phyloP scores from a whole-genome alignment of 176 grass and related monocot species.

The Carex littledalei region DNA sequence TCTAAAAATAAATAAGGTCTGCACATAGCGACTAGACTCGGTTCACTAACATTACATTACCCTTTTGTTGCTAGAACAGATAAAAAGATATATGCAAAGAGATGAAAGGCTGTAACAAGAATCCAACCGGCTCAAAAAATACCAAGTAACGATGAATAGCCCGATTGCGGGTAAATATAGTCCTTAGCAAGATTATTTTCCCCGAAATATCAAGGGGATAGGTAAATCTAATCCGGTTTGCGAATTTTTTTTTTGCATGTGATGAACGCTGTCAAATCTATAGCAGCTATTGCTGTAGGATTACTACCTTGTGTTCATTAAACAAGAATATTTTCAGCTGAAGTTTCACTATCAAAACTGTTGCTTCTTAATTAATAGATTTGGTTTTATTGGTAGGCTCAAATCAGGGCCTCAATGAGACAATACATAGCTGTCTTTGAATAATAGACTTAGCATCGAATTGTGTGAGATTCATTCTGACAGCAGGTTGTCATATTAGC shows the following conservation, averaged over 20 bases:
- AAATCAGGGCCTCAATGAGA: neutral
- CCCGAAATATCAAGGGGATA: neutral
- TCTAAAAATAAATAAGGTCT: no score
- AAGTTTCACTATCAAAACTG: neutral
- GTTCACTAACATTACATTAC: no score
- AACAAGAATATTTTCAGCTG: neutral
- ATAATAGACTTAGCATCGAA: neutral
- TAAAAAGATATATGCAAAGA: neutral
- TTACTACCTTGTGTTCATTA: neutral
- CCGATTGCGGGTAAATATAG: neutral
- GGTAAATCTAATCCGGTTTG: neutral
- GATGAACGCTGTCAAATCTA: slow-evolving; percentile 2
- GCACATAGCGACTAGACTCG: no score
- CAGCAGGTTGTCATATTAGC: slow-evolving; percentile 4
- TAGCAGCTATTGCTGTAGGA: neutral
- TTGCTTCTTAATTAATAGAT: neutral
- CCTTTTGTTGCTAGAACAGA: neutral
- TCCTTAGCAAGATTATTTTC: neutral
- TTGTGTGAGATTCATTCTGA: neutral
- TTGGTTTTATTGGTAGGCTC: neutral
- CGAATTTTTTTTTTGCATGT: neutral
- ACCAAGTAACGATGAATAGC: neutral
- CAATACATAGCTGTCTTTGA: neutral
- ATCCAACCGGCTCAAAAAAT: neutral
- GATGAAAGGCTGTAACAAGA: neutral